Percentiles rank a stretch among this genome's conserved stretches.
Evolutionary conservation across 2,329 filamentous ascomycete genomes (phyloP).

Genomic region (Lasiodiplodia hormozganensis): DNA sequence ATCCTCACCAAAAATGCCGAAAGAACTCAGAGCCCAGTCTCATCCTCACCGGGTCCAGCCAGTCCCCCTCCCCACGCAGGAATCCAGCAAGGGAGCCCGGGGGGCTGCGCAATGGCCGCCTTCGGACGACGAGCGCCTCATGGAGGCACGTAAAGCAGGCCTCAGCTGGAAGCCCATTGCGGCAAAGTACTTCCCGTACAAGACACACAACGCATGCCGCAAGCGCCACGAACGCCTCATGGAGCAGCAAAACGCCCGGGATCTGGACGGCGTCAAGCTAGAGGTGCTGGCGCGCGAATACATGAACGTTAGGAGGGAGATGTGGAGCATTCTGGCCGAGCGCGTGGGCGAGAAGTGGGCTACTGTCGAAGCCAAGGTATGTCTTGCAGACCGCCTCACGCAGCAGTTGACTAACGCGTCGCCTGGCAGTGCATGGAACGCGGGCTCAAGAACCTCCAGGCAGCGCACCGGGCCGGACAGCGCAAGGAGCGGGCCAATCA

Average conservation of each 20-base stretch:
- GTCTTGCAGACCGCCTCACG: slow-evolving; percentile 47
- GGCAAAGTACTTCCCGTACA: slow-evolving; percentile 75
- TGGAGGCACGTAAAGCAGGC: slow-evolving; percentile 74
- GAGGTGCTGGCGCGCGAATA: slow-evolving; percentile 79
- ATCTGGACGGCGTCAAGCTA: slow-evolving; percentile 79
- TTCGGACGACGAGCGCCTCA: slow-evolving; percentile 75
- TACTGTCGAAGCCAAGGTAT: slow-evolving; percentile 82
- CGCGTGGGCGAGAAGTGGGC: slow-evolving; percentile 62
- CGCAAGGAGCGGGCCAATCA: slow-evolving; percentile 68
- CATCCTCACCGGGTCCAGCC: slow-evolving; percentile 39
- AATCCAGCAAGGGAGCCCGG: slow-evolving; percentile 36
- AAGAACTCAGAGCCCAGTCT: slow-evolving; percentile 45
- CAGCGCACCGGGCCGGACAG: slow-evolving; percentile 69
- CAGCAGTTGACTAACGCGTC: slow-evolving; percentile 47
- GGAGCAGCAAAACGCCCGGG: slow-evolving; percentile 74
- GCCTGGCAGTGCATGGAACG: slow-evolving; percentile 76
- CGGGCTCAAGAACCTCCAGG: slow-evolving; percentile 80
- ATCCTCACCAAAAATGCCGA: slow-evolving; percentile 48
- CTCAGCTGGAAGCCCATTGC: slow-evolving; percentile 87
- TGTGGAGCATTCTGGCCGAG: slow-evolving; percentile 79
- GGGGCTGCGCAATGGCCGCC: slow-evolving; percentile 67
- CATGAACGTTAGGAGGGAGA: slow-evolving; percentile 78
- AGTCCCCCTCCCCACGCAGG: slow-evolving; percentile 43
- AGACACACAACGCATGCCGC: slow-evolving; percentile 82
- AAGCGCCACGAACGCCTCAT: slow-evolving; percentile 87